Evolutionary conservation across 2,329 filamentous ascomycete genomes (phyloP).

Genomic region (Colletotrichum australisinense): DNA sequence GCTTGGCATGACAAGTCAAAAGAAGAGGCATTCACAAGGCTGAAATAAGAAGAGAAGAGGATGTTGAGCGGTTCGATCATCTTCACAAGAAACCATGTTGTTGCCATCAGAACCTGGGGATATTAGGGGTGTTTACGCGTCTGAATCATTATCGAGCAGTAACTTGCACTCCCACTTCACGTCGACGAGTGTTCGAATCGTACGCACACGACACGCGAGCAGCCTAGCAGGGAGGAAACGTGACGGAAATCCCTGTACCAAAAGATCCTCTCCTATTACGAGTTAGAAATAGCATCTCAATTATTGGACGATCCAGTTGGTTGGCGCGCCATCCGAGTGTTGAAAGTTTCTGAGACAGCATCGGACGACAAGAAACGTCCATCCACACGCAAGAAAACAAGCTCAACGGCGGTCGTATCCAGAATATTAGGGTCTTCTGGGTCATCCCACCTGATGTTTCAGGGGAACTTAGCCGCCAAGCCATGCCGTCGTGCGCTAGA

Average conservation of each 20-base stretch:
- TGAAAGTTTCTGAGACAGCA: not conserved
- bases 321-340: slow-evolving; percentile 11
- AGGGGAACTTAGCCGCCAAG: slow-evolving; percentile 5
- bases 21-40: not conserved
- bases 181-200: not conserved
- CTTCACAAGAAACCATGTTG: not conserved
- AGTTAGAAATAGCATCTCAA: not conserved
- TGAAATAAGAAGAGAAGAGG: not conserved
- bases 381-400: not conserved
- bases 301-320: not conserved
- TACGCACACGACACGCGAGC: not conserved
- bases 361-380: slow-evolving; percentile 15
- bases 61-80: not conserved
- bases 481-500: slow-evolving; percentile 2
- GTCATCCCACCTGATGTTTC: slow-evolving; percentile 16
- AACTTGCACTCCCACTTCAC: not conserved
- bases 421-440: not conserved
- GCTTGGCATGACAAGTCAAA: slow-evolving; percentile 17
- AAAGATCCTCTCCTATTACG: not conserved
- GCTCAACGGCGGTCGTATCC: not conserved
- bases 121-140: not conserved
- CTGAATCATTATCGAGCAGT: not conserved
- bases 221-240: no score
- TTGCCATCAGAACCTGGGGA: not conserved
- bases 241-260: not conserved